Percentiles rank a stretch among this genome's conserved stretches.
phyloP scores from a whole-genome alignment of 228 moss, liverwort and hornwort species.

The Sphagnum magellanicum region DNA sequence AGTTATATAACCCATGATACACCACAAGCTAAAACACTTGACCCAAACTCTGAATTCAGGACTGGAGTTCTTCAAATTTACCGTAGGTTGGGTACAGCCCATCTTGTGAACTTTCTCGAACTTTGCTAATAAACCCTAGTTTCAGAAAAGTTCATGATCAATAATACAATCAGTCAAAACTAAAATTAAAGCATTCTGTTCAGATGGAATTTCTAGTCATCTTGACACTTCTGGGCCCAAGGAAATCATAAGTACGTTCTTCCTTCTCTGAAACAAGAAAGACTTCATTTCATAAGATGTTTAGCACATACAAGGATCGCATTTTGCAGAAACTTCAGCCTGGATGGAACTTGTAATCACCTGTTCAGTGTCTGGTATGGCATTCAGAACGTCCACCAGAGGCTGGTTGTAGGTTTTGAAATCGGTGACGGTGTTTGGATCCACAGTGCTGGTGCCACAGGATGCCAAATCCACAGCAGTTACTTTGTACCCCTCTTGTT shows the following conservation, averaged over 20 bases:
- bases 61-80: background rate
- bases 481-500: slow-evolving; percentile 31
- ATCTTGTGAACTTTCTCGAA: background rate
- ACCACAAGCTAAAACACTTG: background rate
- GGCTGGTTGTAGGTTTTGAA: slow-evolving; percentile 31
- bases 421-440: slow-evolving; percentile 26
- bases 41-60: too few species aligned
- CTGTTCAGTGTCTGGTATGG: slow-evolving; percentile 21
- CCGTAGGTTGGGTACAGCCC: too few species aligned
- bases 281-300: background rate
- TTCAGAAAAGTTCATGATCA: background rate
- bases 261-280: too few species aligned
- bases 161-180: background rate
- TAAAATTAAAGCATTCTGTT: background rate
- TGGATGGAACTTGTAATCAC: background rate
- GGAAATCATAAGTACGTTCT: background rate
- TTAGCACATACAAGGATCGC: too few species aligned
- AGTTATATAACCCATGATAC: background rate
- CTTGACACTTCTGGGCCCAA: background rate
- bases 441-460: slow-evolving; percentile 24
- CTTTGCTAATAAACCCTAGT: background rate
- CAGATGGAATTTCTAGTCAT: background rate
- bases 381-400: slow-evolving; percentile 23
- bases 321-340: background rate
- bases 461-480: slow-evolving; percentile 32